phyloP scores from a whole-genome alignment of 768 basidiomycete genomes.

The Boletus reticuloceps region DNA sequence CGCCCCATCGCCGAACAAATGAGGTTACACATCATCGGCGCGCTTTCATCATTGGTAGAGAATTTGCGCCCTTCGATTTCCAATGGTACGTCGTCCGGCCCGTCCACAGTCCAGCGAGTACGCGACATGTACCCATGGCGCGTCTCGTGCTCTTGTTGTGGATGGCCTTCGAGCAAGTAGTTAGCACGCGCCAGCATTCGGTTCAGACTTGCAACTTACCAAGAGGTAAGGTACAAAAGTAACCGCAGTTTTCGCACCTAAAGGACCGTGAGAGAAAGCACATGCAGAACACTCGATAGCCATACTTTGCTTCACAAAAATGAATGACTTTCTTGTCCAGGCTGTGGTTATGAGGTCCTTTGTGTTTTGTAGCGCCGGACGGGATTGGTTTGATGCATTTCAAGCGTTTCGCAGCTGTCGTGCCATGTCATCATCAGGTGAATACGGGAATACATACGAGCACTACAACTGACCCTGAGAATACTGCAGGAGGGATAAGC shows the following conservation, averaged over 20 bases:
- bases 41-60: constrained; percentile 52
- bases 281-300: too few relatives aligned
- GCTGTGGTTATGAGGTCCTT: too few relatives aligned
- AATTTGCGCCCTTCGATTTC: constrained; percentile 59
- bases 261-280: not conserved
- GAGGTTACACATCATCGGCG: constrained; percentile 63
- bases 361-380: not conserved
- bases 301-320: too few relatives aligned
- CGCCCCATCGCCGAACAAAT: constrained; percentile 54
- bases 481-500: too few relatives aligned
- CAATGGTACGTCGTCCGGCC: constrained; percentile 44
- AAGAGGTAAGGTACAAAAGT: constrained; percentile 49
- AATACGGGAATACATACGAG: too few relatives aligned
- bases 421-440: too few relatives aligned
- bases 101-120: constrained; percentile 56
- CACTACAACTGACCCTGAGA: too few relatives aligned
- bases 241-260: constrained; percentile 46
- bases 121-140: constrained; percentile 62
- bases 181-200: not conserved
- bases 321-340: too few relatives aligned
- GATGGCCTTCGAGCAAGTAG: constrained; percentile 41
- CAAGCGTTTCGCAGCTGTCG: too few relatives aligned
- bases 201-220: constrained; percentile 32
- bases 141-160: constrained; percentile 61
- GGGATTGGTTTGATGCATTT: too few relatives aligned